phyloP scores from a whole-genome alignment of 2,329 filamentous ascomycete genomes.

The Leptographium lundbergii region DNA sequence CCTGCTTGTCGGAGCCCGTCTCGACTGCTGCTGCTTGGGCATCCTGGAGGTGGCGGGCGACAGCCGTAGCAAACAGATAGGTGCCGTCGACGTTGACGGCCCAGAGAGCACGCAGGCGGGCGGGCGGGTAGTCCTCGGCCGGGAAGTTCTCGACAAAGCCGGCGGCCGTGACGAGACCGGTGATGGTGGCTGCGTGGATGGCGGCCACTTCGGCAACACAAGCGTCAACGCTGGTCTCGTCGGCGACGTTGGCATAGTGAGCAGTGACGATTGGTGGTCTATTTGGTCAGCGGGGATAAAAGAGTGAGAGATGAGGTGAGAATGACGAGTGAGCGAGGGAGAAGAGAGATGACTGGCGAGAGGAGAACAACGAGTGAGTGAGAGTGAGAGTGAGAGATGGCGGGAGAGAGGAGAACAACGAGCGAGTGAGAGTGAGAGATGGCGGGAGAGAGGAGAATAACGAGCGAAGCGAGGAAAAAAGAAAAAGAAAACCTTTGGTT shows the following conservation, averaged over 20 bases:
- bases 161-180: conserved; percentile 88
- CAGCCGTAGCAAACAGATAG: conserved; percentile 72
- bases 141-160: conserved; percentile 95
- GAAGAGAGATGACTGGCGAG: neutral
- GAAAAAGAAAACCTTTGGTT: conserved; percentile 43
- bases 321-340: neutral
- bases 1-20: conserved; percentile 42
- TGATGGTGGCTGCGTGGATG: conserved; percentile 58
- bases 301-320: neutral
- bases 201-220: conserved; percentile 58
- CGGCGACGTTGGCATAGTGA: conserved; percentile 79
- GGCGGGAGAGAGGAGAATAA: too few species aligned
- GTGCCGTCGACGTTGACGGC: conserved; percentile 87
- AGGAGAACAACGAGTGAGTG: neutral
- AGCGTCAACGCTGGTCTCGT: conserved; percentile 62
- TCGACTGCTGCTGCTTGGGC: neutral
- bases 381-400: conserved; percentile 69
- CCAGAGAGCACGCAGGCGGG: conserved; percentile 88
- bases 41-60: conserved; percentile 81
- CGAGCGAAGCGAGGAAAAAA: neutral
- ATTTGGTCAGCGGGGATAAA: neutral
- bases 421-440: too few species aligned
- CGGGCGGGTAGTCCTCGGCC: conserved; percentile 78
- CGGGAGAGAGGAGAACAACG: too few species aligned
- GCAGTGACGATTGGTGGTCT: conserved; percentile 68